Evolutionary conservation across 176 grass and related monocot genomes (phyloP).

Genomic region (Panicum miliaceum): DNA sequence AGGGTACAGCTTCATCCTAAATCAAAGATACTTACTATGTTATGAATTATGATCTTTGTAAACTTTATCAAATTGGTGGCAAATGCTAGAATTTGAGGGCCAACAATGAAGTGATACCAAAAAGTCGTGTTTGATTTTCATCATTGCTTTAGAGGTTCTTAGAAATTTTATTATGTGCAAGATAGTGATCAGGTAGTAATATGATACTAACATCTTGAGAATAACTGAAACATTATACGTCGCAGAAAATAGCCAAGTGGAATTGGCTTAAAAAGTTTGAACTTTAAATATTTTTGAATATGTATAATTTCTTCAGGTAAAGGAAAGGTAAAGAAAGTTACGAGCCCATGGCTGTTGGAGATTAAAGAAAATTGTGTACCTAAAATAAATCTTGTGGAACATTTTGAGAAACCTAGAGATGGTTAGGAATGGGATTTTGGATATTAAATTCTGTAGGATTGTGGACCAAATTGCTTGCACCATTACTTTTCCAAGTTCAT

Average conservation of each 20-base stretch:
- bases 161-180: neutral
- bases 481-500: neutral
- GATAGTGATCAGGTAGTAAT: neutral
- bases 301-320: neutral
- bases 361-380: slow-evolving; percentile 23
- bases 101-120: neutral
- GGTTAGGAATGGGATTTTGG: neutral
- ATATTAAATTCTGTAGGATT: neutral
- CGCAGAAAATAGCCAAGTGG: neutral
- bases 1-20: slow-evolving; percentile 62
- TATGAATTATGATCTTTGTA: slow-evolving; percentile 24
- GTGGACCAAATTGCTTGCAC: neutral
- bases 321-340: slow-evolving; percentile 3
- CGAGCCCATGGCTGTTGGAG: neutral
- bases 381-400: neutral
- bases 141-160: neutral
- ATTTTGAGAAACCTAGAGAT: slow-evolving; percentile 16
- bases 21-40: slow-evolving; percentile 19
- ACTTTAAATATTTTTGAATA: neutral
- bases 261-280: neutral
- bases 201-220: neutral
- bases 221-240: neutral
- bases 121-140: slow-evolving; percentile 16
- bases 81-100: neutral
- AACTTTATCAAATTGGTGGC: slow-evolving; percentile 15